Evolutionary conservation across 768 basidiomycete species (phyloP).

Genomic region (Serendipita sp.): DNA sequence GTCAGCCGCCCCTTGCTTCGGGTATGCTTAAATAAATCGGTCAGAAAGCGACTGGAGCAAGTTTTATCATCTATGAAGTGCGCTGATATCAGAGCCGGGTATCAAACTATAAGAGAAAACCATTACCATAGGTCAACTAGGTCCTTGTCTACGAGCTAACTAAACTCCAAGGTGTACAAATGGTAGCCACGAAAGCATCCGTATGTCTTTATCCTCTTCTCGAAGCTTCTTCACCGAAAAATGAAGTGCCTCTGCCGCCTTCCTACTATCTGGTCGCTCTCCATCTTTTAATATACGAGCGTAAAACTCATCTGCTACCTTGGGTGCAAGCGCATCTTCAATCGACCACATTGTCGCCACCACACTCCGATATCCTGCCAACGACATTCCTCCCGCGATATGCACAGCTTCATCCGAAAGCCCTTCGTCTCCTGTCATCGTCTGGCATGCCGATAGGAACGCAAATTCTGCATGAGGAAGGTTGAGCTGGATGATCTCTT

Average conservation of each 20-base stretch:
- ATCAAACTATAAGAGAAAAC: no score
- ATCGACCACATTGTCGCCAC: conserved; percentile 34
- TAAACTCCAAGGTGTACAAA: no score
- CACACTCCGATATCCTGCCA: conserved; percentile 20
- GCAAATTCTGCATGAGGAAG: conserved; percentile 20
- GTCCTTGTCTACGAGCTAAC: no score
- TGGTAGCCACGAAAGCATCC: no score
- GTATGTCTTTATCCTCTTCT: no score
- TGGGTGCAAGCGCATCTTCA: conserved; percentile 23
- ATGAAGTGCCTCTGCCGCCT: conserved; percentile 3
- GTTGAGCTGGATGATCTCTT: neutral
- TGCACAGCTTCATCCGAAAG: conserved; percentile 26
- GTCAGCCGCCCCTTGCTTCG: no score
- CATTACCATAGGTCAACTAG: no score
- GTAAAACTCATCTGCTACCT: conserved; percentile 22
- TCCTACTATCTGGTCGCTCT: neutral
- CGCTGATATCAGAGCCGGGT: no score
- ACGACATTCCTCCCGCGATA: conserved; percentile 28
- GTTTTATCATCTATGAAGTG: no score
- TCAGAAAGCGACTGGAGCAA: no score
- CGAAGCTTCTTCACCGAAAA: neutral
- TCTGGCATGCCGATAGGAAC: conserved; percentile 34
- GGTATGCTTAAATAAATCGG: no score
- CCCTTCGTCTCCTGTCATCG: conserved; percentile 22
- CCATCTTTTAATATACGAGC: neutral